phyloP scores from a whole-genome alignment of 495 filamentous ascomycete species.

The Bombardia bombarda region DNA sequence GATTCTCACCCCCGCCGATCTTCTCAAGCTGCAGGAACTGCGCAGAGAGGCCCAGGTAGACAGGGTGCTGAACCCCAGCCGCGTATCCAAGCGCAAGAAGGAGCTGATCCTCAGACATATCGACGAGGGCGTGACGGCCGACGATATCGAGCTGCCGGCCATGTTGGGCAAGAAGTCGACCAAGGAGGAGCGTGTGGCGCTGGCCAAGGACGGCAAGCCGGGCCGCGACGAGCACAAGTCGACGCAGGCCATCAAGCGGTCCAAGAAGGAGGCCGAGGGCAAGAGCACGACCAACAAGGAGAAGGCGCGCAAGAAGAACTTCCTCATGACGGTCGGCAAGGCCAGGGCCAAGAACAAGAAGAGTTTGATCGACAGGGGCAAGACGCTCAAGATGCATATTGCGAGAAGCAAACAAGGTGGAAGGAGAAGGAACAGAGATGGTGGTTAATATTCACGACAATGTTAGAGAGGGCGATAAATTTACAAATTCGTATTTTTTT shows the following conservation, averaged over 20 bases:
- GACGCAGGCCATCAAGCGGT: slow-evolving; percentile 68
- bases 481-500: no score
- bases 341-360: slow-evolving; percentile 88
- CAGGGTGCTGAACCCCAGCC: slow-evolving; percentile 39
- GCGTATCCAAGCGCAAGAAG: slow-evolving; percentile 32
- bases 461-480: no score
- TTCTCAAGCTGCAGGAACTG: slow-evolving; percentile 86
- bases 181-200: slow-evolving; percentile 73
- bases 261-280: slow-evolving; percentile 75
- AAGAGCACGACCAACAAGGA: slow-evolving; percentile 98
- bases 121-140: slow-evolving; percentile 79
- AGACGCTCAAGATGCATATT: slow-evolving; percentile 70
- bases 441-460: no score
- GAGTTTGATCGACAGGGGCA: slow-evolving; percentile 74
- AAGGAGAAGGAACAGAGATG: slow-evolving; percentile 63
- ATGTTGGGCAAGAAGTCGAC: slow-evolving; percentile 56
- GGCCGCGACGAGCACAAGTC: slow-evolving; percentile 70
- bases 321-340: slow-evolving; percentile 95
- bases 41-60: slow-evolving; percentile 62
- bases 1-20: slow-evolving; percentile 86
- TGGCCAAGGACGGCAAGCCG: slow-evolving; percentile 67
- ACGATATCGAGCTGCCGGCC: slow-evolving; percentile 75
- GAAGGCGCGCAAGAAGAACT: slow-evolving; percentile 94
- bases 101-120: slow-evolving; percentile 52
- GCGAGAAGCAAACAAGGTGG: slow-evolving; percentile 80